Conservation (phyloP, 2,329 filamentous ascomycete genomes). For the Pseudodiploospora longispora region DNA sequence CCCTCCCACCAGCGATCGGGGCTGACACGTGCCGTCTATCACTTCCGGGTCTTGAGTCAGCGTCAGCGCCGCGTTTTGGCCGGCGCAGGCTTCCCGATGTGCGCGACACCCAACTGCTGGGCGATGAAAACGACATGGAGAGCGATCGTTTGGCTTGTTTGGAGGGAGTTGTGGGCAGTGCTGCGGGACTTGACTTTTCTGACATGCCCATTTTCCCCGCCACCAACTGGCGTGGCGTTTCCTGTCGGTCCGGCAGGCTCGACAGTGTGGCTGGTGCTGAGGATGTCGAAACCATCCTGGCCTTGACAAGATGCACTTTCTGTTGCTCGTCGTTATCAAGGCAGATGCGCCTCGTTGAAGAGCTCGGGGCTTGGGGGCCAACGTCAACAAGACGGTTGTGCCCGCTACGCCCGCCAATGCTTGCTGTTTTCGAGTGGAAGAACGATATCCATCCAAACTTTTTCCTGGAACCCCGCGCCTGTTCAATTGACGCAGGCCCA, state of each 20-base stretch:
- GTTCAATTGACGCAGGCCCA: constrained; percentile 18
- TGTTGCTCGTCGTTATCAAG: constrained; percentile 14
- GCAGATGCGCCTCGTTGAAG: constrained; percentile 20
- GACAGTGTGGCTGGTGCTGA: constrained; percentile 15
- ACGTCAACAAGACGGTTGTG: constrained; percentile 19
- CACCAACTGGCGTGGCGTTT: constrained; percentile 4
- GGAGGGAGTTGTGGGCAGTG: constrained; percentile 29
- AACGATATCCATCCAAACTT: constrained; percentile 44
- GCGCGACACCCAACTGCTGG: constrained; percentile 48
- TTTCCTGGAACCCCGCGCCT: constrained; percentile 9
- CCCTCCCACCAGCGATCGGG: constrained; percentile 28
- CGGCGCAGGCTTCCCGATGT: constrained; percentile 47
- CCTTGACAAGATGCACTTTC: constrained; percentile 28
- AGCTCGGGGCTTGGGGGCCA: constrained; percentile 15
- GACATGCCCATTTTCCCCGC: neutral
- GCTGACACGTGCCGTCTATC: constrained; percentile 47
- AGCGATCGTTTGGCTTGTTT: constrained; percentile 42
- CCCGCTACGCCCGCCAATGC: constrained; percentile 13
- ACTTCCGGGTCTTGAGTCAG: constrained; percentile 26
- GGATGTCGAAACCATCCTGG: constrained; percentile 25
- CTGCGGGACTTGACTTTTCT: neutral
- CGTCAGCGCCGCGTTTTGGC: constrained; percentile 40
- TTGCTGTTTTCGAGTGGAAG: constrained; percentile 39
- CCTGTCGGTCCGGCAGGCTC: constrained; percentile 16
- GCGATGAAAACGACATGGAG: constrained; percentile 52